phyloP scores from a whole-genome alignment of 257 asterid species.

The Solanum stenotomum region DNA sequence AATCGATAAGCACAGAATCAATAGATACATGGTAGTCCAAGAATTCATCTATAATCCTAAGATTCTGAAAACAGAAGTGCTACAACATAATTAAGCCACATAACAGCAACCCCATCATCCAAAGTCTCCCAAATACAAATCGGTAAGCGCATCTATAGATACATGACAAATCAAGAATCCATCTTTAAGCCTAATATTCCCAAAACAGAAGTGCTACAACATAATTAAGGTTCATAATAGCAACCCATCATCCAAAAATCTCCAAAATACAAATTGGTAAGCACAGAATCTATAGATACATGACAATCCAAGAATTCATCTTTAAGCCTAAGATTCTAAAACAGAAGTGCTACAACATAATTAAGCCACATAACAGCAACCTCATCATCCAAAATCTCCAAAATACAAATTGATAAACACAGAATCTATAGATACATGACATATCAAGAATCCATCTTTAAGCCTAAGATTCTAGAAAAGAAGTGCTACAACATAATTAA shows the following conservation, averaged over 20 bases:
- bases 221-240: not conserved
- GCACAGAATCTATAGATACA: not conserved
- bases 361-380: not conserved
- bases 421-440: not conserved
- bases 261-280: not conserved
- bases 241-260: not conserved
- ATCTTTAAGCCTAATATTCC: not conserved
- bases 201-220: not conserved
- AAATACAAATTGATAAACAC: not conserved
- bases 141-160: not conserved
- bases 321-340: not conserved
- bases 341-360: not conserved
- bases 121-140: not conserved
- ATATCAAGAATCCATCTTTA: not conserved
- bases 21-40: no score
- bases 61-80: no score
- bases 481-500: not conserved
- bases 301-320: not conserved
- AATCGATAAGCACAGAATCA: not conserved
- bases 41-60: no score
- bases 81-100: not conserved
- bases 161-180: not conserved
- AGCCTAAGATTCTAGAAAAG: not conserved
- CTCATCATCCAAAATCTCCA: not conserved
- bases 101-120: not conserved